phyloP scores from a whole-genome alignment of 2,329 filamentous ascomycete genomes.

The Immersiporthe knoxdaviesiana region DNA sequence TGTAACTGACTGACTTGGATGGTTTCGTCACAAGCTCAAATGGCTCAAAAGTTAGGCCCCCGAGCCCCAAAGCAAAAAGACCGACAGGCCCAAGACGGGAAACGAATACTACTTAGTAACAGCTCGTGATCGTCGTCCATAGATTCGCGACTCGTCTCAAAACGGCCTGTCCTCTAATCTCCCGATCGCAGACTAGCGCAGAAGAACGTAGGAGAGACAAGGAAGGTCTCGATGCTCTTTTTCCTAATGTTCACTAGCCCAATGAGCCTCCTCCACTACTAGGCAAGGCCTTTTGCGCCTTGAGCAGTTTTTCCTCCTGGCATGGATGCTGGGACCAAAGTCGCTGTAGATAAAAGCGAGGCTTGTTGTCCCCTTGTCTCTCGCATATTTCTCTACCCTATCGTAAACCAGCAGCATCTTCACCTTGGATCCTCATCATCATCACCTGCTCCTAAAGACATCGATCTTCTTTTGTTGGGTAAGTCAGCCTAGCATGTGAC shows the following conservation, averaged over 20 bases:
- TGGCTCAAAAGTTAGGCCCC: neutral
- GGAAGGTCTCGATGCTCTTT: neutral
- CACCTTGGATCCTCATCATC: slow-evolving; percentile 4
- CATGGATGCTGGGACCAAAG: neutral
- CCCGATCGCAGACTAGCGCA: neutral
- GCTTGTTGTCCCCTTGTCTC: neutral
- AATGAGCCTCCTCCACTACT: neutral
- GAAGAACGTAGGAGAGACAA: neutral
- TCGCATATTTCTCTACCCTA: neutral
- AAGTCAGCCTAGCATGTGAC: slow-evolving; percentile 26
- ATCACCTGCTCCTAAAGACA: neutral
- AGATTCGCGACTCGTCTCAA: neutral
- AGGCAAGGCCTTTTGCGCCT: neutral
- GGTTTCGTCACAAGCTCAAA: slow-evolving; percentile 5
- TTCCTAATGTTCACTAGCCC: neutral
- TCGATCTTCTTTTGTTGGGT: neutral
- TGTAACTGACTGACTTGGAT: neutral
- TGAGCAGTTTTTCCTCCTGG: neutral
- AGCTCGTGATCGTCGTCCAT: neutral
- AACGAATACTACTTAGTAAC: neutral
- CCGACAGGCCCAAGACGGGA: neutral
- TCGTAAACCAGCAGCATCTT: neutral
- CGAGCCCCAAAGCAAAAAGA: neutral
- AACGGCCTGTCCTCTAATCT: neutral
- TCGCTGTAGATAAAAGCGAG: neutral